A percentile compares a stretch with the other conserved stretches of the same genome.
These are phyloP conservation scores for Cadophora gregata DNA, from an alignment of 2,329 filamentous ascomycete genomes.

Conservation along the genomic window DNA sequence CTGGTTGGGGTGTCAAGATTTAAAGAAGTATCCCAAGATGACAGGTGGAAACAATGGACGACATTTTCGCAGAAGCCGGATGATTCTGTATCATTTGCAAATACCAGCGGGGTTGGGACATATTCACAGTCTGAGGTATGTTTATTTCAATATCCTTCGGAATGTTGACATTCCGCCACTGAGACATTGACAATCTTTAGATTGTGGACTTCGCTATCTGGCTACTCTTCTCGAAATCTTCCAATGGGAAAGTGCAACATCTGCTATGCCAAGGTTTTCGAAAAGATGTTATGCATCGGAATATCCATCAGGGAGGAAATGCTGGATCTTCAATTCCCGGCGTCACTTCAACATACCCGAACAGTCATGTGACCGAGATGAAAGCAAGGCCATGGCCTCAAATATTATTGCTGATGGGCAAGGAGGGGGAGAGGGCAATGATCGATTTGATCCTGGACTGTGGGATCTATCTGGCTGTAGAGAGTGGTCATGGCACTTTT, in stretches of 20 bases:
- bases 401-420: slow-evolving; percentile 75
- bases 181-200: slow-evolving; percentile 49
- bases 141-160: slow-evolving; percentile 22
- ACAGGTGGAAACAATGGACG: slow-evolving; percentile 61
- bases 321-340: slow-evolving; percentile 64
- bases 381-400: slow-evolving; percentile 77
- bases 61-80: slow-evolving; percentile 70
- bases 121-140: slow-evolving; percentile 70
- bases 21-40: slow-evolving; percentile 39
- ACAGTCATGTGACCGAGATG: slow-evolving; percentile 71
- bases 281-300: slow-evolving; percentile 46
- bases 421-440: slow-evolving; percentile 78
- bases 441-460: slow-evolving; percentile 77
- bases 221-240: slow-evolving; percentile 70
- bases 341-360: slow-evolving; percentile 67
- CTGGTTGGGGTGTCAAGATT: slow-evolving; percentile 40
- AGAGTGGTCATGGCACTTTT: slow-evolving; percentile 67
- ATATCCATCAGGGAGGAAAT: slow-evolving; percentile 36
- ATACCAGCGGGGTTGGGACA: slow-evolving; percentile 49
- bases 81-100: slow-evolving; percentile 58
- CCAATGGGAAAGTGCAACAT: slow-evolving; percentile 66
- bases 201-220: slow-evolving; percentile 80
- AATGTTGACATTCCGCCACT: slow-evolving; percentile 20
- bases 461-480: slow-evolving; percentile 73
- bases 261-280: slow-evolving; percentile 85